phyloP scores from a whole-genome alignment of 768 basidiomycete species.

The Russula sp. region DNA sequence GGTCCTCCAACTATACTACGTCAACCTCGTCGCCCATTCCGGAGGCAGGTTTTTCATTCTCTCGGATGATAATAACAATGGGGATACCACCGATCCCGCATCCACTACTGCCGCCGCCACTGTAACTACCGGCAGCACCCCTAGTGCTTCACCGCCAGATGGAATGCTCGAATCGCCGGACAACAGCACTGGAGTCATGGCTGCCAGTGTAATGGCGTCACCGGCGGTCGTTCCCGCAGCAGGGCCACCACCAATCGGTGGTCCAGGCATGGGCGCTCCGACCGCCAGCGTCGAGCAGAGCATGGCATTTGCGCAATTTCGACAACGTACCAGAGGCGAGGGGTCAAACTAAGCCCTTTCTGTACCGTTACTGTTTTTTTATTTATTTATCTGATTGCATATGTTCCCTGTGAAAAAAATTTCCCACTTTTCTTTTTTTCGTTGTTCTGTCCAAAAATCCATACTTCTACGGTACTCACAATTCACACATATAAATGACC shows the following conservation, averaged over 20 bases:
- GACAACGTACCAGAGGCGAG: slow-evolving; percentile 30
- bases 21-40: slow-evolving; percentile 86
- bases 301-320: slow-evolving; percentile 72
- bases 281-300: slow-evolving; percentile 78
- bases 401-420: too few relatives aligned
- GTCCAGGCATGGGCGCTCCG: slow-evolving; percentile 36
- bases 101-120: slow-evolving; percentile 30
- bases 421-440: too few relatives aligned
- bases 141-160: slow-evolving; percentile 9
- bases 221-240: slow-evolving; percentile 42
- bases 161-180: slow-evolving; percentile 43
- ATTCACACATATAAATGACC: too few relatives aligned
- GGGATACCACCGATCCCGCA: slow-evolving; percentile 42
- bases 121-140: slow-evolving; percentile 25
- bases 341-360: neutral
- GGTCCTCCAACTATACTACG: slow-evolving; percentile 88
- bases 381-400: too few relatives aligned
- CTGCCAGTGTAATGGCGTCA: slow-evolving; percentile 35
- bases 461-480: too few relatives aligned
- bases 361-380: too few relatives aligned
- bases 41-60: slow-evolving; percentile 52
- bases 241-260: slow-evolving; percentile 39
- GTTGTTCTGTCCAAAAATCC: too few relatives aligned
- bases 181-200: slow-evolving; percentile 36
- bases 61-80: slow-evolving; percentile 40